phyloP scores from a whole-genome alignment of 805 yeast genomes.

The Danielia oregonensis region DNA sequence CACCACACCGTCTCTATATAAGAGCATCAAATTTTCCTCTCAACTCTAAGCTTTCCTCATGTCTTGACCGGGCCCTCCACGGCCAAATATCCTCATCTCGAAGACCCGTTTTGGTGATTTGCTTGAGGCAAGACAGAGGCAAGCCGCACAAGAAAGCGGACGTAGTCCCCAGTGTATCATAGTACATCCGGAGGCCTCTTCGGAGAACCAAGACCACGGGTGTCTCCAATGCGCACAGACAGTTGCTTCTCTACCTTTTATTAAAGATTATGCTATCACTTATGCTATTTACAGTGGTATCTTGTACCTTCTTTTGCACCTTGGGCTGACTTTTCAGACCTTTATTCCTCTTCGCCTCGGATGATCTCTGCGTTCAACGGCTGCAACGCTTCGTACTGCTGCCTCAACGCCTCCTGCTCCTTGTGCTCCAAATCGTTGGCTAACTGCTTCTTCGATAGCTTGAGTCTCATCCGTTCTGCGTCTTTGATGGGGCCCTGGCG shows the following conservation, averaged over 20 bases:
- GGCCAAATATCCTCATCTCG: constrained; percentile 25
- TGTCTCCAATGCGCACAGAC: constrained; percentile 51
- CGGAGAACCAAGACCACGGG: constrained; percentile 35
- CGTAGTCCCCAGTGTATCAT: constrained; percentile 39
- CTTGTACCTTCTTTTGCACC: background rate
- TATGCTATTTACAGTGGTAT: background rate
- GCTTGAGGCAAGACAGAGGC: constrained; percentile 30
- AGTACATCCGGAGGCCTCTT: constrained; percentile 40
- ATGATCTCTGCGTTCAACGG: constrained; percentile 47
- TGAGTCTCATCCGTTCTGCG: constrained; percentile 54
- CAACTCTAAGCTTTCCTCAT: constrained; percentile 5
- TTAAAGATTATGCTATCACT: background rate
- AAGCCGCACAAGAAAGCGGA: constrained; percentile 23
- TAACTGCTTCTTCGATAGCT: constrained; percentile 39
- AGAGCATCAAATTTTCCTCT: background rate
- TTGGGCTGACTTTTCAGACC: background rate
- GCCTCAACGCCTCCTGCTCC: constrained; percentile 56
- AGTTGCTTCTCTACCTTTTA: constrained; percentile 12
- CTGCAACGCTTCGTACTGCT: constrained; percentile 55
- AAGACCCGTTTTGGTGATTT: constrained; percentile 43
- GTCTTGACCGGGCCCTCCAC: constrained; percentile 14
- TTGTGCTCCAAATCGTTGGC: constrained; percentile 64
- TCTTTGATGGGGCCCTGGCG: constrained; percentile 86
- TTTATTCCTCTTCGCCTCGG: constrained; percentile 22
- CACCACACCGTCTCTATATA: constrained; percentile 6